Percentiles rank a stretch among this genome's conserved stretches.
Evolutionary conservation across 352 stramenopile genomes (phyloP).

Genomic region (Phytophthora pistaciae): DNA sequence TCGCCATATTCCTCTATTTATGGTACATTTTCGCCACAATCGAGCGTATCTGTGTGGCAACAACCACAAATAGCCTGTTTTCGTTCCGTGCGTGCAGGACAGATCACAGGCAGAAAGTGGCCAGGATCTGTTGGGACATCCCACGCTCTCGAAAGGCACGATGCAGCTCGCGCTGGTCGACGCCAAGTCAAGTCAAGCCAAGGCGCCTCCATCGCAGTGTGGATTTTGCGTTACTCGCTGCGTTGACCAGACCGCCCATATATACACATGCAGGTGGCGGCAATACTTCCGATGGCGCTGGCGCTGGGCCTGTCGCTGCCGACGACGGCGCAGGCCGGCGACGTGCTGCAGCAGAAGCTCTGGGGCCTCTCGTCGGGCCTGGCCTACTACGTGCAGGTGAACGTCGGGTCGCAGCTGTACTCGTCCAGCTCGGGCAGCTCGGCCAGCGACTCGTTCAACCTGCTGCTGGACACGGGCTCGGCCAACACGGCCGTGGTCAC

Average conservation of each 20-base stretch:
- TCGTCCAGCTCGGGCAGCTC: constrained; percentile 37
- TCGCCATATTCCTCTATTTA: not conserved
- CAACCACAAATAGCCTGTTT: not conserved
- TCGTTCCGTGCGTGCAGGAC: constrained; percentile 6
- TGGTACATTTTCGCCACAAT: not conserved
- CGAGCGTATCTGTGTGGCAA: not conserved
- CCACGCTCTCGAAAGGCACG: constrained; percentile 19
- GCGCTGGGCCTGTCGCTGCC: constrained; percentile 8
- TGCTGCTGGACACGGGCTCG: constrained; percentile 84
- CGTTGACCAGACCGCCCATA: not conserved
- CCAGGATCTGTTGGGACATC: constrained; percentile 33
- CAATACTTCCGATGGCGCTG: not conserved
- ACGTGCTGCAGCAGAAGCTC: constrained; percentile 75
- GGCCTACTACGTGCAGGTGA: constrained; percentile 66
- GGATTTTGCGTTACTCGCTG: constrained; percentile 15
- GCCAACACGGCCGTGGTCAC: constrained; percentile 85
- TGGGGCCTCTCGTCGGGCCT: constrained; percentile 76
- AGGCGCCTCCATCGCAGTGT: constrained; percentile 1
- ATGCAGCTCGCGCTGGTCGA: not conserved
- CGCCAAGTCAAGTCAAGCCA: not conserved
- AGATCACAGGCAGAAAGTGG: constrained; percentile 36
- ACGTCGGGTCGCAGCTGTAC: constrained; percentile 56
- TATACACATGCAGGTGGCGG: constrained; percentile 1
- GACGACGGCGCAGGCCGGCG: constrained; percentile 2
- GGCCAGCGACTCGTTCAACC: constrained; percentile 62